Conservation (phyloP, 2,329 filamentous ascomycete genomes). For the Penicillium brevicompactum region DNA sequence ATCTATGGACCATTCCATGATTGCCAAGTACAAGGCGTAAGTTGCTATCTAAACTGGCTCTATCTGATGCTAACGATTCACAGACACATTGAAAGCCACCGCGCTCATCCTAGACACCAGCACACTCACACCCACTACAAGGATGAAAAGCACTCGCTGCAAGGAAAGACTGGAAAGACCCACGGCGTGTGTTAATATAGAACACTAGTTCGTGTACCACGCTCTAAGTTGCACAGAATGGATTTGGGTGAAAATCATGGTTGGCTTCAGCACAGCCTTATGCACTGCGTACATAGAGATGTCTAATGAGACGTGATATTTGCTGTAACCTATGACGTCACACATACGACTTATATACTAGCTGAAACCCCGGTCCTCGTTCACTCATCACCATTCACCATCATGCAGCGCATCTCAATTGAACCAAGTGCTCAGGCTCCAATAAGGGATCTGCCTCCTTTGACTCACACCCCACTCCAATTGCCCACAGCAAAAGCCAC, state of each 20-base stretch:
- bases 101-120: conserved; percentile 55
- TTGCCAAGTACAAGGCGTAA: conserved; percentile 70
- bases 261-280: not conserved
- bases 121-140: conserved; percentile 57
- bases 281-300: not conserved
- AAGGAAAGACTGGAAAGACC: conserved; percentile 88
- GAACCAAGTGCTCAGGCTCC: conserved; percentile 42
- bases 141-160: conserved; percentile 81
- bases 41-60: conserved; percentile 18
- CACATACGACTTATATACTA: not conserved
- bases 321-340: not conserved
- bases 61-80: not conserved
- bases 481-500: conserved; percentile 49
- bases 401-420: conserved; percentile 26
- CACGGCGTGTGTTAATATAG: conserved; percentile 73
- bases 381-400: not conserved
- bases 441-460: conserved; percentile 38
- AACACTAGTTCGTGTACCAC: not conserved
- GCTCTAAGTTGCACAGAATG: not conserved
- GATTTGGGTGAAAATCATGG: not conserved
- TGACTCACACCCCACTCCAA: conserved; percentile 27
- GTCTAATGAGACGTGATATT: not conserved
- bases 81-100: conserved; percentile 58
- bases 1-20: conserved; percentile 70
- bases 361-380: not conserved